Conservation (phyloP, 768 basidiomycete genomes). For the Leccinum broughii region DNA sequence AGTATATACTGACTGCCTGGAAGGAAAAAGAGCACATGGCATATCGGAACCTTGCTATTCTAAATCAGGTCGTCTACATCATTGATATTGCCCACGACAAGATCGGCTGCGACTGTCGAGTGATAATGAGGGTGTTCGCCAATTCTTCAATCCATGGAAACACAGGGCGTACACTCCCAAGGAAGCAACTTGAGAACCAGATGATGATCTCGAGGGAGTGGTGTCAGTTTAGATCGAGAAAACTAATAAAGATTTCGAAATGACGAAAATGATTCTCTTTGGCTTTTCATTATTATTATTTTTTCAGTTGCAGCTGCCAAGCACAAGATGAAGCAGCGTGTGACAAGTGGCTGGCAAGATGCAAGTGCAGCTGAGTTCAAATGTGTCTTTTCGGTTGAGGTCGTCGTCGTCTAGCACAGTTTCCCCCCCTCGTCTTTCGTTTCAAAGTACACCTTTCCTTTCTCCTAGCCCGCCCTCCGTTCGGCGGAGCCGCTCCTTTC, state of each 20-base stretch:
- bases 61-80: background rate
- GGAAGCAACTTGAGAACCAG: too few relatives aligned
- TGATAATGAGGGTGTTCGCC: too few relatives aligned
- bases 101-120: too few relatives aligned
- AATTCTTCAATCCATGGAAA: too few relatives aligned
- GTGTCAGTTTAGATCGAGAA: too few relatives aligned
- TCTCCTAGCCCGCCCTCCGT: constrained; percentile 20
- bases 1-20: too few relatives aligned
- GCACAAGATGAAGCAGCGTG: background rate
- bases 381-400: constrained; percentile 6
- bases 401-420: constrained; percentile 12
- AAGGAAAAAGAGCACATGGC: background rate
- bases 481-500: constrained; percentile 32
- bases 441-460: constrained; percentile 20
- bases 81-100: background rate
- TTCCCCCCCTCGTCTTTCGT: constrained; percentile 10
- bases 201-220: too few relatives aligned
- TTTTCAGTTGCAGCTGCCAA: background rate
- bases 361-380: constrained; percentile 29
- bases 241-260: too few relatives aligned
- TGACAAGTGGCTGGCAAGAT: constrained; percentile 15
- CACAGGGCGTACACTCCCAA: too few relatives aligned
- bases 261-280: too few relatives aligned
- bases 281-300: too few relatives aligned
- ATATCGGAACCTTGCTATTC: background rate